phyloP scores from a whole-genome alignment of 1,284 basidiomycete genomes.

The Cutaneotrichosporon arboriforme region DNA sequence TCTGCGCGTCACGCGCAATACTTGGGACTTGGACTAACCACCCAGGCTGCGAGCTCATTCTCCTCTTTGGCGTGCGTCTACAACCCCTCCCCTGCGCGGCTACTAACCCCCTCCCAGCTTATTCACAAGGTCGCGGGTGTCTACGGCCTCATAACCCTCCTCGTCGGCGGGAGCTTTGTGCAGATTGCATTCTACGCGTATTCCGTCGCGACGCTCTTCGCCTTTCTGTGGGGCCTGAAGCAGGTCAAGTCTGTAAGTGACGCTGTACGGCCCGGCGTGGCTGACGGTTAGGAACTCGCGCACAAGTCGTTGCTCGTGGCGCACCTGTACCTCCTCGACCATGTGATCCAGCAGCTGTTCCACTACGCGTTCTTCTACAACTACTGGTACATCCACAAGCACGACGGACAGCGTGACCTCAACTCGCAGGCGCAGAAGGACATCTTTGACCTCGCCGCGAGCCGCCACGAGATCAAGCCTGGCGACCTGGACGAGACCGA shows the following conservation, averaged over 20 bases:
- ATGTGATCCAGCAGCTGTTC: slow-evolving; percentile 87
- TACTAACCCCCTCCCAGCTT: slow-evolving; percentile 53
- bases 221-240: slow-evolving; percentile 79
- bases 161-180: slow-evolving; percentile 80
- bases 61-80: slow-evolving; percentile 72
- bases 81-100: background rate
- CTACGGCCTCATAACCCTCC: slow-evolving; percentile 87
- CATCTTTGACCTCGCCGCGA: slow-evolving; percentile 56
- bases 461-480: slow-evolving; percentile 35
- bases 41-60: slow-evolving; percentile 65
- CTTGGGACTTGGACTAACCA: background rate
- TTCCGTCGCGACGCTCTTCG: slow-evolving; percentile 74
- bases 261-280: background rate
- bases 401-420: slow-evolving; percentile 72
- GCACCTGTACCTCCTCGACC: slow-evolving; percentile 87
- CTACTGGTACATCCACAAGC: slow-evolving; percentile 87
- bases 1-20: background rate
- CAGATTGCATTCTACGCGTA: slow-evolving; percentile 92
- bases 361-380: slow-evolving; percentile 79
- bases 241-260: slow-evolving; percentile 67
- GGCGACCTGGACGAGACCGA: slow-evolving; percentile 30
- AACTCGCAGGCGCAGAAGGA: slow-evolving; percentile 82
- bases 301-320: slow-evolving; percentile 81
- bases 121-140: slow-evolving; percentile 98
- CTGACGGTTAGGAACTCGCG: slow-evolving; percentile 67